Percentiles rank a stretch among this genome's conserved stretches.
Evolutionary conservation across 1,284 basidiomycete species (phyloP).

Genomic region (Entoloma clypeatum): DNA sequence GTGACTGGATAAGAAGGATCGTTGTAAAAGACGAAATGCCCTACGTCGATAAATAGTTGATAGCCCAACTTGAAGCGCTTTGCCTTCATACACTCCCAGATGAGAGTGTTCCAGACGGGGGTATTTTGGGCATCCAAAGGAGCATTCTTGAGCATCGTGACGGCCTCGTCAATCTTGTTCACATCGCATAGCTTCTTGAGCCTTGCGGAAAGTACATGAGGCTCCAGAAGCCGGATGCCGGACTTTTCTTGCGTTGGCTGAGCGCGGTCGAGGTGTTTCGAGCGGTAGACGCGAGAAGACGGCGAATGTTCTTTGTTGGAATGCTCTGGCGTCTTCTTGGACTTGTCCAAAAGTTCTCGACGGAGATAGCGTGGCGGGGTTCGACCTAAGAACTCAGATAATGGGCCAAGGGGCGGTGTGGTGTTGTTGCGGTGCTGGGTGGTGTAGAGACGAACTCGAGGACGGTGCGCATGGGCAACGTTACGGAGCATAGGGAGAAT

Average conservation of each 20-base stretch:
- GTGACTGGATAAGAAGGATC: background rate
- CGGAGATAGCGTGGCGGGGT: too few species aligned
- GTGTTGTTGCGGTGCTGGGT: too few species aligned
- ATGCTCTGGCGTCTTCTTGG: too few species aligned
- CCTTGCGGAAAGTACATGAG: conserved; percentile 54
- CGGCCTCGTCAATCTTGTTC: conserved; percentile 55
- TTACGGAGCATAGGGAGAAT: too few species aligned
- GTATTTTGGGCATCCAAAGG: conserved; percentile 69
- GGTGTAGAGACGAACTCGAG: too few species aligned
- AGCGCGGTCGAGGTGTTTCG: conserved; percentile 34
- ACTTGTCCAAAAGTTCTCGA: too few species aligned
- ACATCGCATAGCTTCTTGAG: conserved; percentile 51
- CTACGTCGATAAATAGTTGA: conserved; percentile 63
- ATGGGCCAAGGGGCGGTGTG: too few species aligned
- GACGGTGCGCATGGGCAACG: too few species aligned
- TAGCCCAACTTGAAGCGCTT: conserved; percentile 55
- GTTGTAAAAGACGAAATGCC: conserved; percentile 26
- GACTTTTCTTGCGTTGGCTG: conserved; percentile 25
- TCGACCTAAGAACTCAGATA: too few species aligned
- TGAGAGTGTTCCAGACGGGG: conserved; percentile 71
- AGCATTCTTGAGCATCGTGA: conserved; percentile 55
- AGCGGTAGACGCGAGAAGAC: conserved; percentile 27
- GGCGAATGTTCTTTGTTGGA: conserved; percentile 11
- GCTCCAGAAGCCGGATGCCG: conserved; percentile 42
- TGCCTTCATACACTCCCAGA: conserved; percentile 54